Conservation (phyloP, 2,329 filamentous ascomycete species). For the Fusarium proliferatum region DNA sequence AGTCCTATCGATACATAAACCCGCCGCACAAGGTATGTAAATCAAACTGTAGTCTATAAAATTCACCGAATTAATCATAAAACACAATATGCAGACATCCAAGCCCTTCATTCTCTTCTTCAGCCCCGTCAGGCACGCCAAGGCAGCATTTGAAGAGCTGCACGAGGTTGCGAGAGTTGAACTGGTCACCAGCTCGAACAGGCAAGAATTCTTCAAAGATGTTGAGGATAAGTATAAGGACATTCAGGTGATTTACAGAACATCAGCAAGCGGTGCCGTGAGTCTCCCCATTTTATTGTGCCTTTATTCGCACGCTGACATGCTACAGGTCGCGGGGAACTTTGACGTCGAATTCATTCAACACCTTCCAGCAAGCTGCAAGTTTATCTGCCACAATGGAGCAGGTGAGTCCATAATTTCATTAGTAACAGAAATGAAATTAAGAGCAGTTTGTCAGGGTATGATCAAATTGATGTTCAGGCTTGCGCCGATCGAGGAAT, state of each 20-base stretch:
- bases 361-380: constrained; percentile 17
- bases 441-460: constrained; percentile 56
- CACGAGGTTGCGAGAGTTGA: constrained; percentile 19
- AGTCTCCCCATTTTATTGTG: not conserved
- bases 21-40: too few species aligned
- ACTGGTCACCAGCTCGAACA: constrained; percentile 34
- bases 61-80: too few species aligned
- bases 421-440: not conserved
- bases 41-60: too few species aligned
- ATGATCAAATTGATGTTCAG: constrained; percentile 75
- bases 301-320: too few species aligned
- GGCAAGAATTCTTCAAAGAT: constrained; percentile 32
- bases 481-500: constrained; percentile 66
- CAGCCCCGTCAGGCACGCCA: constrained; percentile 34
- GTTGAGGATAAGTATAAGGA: constrained; percentile 35
- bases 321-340: constrained; percentile 22
- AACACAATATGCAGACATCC: not conserved
- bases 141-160: constrained; percentile 19
- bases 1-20: too few species aligned
- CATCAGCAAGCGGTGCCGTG: constrained; percentile 40
- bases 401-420: not conserved
- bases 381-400: constrained; percentile 61
- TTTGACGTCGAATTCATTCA: constrained; percentile 31
- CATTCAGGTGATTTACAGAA: constrained; percentile 35
- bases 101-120: constrained; percentile 41